Conservation (phyloP, 495 filamentous ascomycete genomes). For the Collariella sp. region DNA sequence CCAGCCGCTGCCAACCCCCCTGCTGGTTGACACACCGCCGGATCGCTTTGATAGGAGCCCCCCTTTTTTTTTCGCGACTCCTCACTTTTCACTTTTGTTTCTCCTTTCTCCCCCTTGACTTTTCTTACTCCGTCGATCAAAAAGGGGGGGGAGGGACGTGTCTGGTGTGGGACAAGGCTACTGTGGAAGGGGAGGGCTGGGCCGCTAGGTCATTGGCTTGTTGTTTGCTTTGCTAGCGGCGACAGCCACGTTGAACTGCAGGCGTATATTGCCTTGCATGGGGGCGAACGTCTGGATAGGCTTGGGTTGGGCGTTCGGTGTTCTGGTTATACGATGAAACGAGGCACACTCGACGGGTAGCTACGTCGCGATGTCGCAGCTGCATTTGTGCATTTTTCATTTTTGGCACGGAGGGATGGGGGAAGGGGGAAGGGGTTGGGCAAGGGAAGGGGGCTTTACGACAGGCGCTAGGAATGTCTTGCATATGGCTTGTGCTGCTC, state of each 20-base stretch:
- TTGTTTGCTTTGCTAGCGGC: constrained; percentile 16
- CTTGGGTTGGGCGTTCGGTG: neutral
- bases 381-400: constrained; percentile 2
- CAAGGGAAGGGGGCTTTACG: neutral
- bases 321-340: constrained; percentile 5
- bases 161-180: constrained; percentile 10
- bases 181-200: constrained; percentile 8
- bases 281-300: constrained; percentile 9
- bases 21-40: constrained; percentile 9
- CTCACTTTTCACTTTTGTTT: neutral
- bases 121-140: neutral
- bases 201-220: too few species aligned
- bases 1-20: constrained; percentile 1
- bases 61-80: neutral
- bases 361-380: constrained; percentile 10
- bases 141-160: neutral
- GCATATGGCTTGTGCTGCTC: constrained; percentile 4
- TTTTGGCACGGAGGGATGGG: too few species aligned
- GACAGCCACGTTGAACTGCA: constrained; percentile 16
- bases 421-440: too few species aligned
- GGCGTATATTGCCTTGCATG: constrained; percentile 20
- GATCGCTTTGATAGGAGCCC: neutral
- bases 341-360: constrained; percentile 1
- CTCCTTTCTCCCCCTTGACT: neutral
- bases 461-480: constrained; percentile 13